Evolutionary conservation across 2,329 filamentous ascomycete species (phyloP).

Genomic region (Colletotrichum melonis): DNA sequence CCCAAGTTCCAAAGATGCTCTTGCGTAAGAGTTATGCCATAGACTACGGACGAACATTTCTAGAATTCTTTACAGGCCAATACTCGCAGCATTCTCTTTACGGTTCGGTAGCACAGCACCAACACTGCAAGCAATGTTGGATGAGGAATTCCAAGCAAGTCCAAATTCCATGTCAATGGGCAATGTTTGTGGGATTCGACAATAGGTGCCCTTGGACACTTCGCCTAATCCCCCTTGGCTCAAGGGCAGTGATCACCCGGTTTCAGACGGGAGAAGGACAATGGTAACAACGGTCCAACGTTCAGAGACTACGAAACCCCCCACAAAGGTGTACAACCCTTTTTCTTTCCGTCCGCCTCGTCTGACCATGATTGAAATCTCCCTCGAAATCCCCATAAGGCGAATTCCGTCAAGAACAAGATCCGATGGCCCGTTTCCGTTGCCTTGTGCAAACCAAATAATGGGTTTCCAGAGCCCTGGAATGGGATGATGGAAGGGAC

Average conservation of each 20-base stretch:
- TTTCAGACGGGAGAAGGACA: neutral
- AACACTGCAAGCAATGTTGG: neutral
- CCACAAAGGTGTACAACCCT: neutral
- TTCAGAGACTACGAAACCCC: neutral
- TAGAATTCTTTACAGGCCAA: neutral
- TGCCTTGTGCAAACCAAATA: neutral
- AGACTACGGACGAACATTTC: neutral
- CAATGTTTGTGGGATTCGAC: neutral
- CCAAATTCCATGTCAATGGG: constrained; percentile 1
- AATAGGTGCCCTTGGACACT: neutral
- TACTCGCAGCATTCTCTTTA: constrained; percentile 4
- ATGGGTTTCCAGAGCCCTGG: neutral
- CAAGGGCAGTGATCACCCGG: neutral
- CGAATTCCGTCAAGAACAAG: neutral
- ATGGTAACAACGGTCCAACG: neutral
- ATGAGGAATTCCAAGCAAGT: neutral
- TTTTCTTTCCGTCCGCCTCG: neutral
- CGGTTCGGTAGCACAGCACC: neutral
- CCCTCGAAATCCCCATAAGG: neutral
- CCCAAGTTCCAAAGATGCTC: neutral
- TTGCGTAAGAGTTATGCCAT: neutral
- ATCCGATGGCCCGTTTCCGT: neutral
- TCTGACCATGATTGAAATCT: neutral
- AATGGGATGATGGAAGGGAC: neutral
- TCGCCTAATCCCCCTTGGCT: neutral